Evolutionary conservation across 2,329 filamentous ascomycete genomes (phyloP), one percentile per base, ranked within the genome.

Genomic region (Fusarium cicatricum): DNA sequence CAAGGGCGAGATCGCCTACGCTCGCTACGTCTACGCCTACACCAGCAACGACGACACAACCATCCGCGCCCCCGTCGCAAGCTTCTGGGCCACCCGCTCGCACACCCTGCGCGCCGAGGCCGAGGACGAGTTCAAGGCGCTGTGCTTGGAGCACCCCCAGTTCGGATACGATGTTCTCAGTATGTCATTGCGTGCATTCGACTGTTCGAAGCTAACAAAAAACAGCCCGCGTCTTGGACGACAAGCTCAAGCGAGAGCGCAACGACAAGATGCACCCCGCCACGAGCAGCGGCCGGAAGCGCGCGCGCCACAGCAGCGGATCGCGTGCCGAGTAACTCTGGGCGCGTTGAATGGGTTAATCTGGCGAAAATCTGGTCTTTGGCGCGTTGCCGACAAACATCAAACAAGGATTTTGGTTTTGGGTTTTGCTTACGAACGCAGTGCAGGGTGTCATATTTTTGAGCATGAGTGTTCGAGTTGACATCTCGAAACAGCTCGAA

Each of bases 141-240:
- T 97, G 75, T 97, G 93, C 77, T 78, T 97, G 72, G 90, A 97
- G 77, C 92, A 88, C 72, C 93, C 93, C 15, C 90, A 96, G 72
- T 97, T 97, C 72, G 90, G 90, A 70, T 97, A 93, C 78, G 93
- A 97, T 74, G 90, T 98, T 51, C 85, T 97, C 56, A 92, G 86
- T 91, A 80, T 65, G 82, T 78, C 49, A 19, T 5, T 19, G 2
- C 7, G 1, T 4, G 0, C 4, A 5, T 1, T 41, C 5, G 0
- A 11, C 2, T 2, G 1, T 17, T 1, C n/a, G 26, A 12, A 41
- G 34, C 42, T 69, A 60, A 70, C n/a, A 14, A 7, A 9, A 15
- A 21, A 38, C 67, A 87, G 84, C 85, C 14, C 85, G 85, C 55
- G 84, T 88, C 16, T 74, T 88, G 72, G 85, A 88, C 77, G 82